A percentile compares a stretch with the other conserved stretches of the same genome.
These are phyloP conservation scores for Saccharomycopsis malanga DNA, from an alignment of 805 yeast species.

Conservation along the genomic window DNA sequence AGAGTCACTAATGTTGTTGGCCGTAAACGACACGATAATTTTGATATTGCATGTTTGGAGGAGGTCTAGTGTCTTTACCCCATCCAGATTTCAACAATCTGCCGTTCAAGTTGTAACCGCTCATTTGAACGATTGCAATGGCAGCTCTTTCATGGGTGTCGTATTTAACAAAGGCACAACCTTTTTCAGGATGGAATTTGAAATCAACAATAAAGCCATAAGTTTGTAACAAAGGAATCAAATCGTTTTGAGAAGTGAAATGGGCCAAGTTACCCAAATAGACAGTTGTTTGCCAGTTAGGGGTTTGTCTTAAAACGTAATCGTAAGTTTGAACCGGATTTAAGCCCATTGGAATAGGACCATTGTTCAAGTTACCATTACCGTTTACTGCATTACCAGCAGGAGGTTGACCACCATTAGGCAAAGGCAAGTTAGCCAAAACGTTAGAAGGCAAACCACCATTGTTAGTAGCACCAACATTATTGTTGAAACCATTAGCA, in stretches of 20 bases:
- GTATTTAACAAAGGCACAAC: constrained; percentile 84
- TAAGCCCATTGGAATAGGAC: constrained; percentile 20
- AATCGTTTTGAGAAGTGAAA: constrained; percentile 62
- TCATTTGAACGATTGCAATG: constrained; percentile 71
- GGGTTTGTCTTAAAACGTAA: constrained; percentile 66
- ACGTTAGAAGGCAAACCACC: neutral
- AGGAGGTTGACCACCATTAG: constrained; percentile 1
- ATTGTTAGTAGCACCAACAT: neutral
- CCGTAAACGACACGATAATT: constrained; percentile 19
- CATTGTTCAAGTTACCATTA: constrained; percentile 18
- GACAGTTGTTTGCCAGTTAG: constrained; percentile 79
- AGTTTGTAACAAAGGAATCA: constrained; percentile 65
- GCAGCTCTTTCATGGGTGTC: constrained; percentile 88
- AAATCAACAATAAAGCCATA: constrained; percentile 81
- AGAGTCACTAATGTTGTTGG: constrained; percentile 19
- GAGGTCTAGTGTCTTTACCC: constrained; percentile 56
- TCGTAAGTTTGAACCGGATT: constrained; percentile 54
- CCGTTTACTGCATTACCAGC: constrained; percentile 10
- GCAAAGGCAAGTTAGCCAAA: neutral
- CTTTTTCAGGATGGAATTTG: constrained; percentile 71
- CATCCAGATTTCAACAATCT: constrained; percentile 78
- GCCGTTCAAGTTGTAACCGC: constrained; percentile 59
- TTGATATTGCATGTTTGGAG: constrained; percentile 29
- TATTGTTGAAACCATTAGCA: constrained; percentile 7
- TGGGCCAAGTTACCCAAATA: constrained; percentile 83